phyloP scores from a whole-genome alignment of 257 asterid species.

The Solanum bukasovii region DNA sequence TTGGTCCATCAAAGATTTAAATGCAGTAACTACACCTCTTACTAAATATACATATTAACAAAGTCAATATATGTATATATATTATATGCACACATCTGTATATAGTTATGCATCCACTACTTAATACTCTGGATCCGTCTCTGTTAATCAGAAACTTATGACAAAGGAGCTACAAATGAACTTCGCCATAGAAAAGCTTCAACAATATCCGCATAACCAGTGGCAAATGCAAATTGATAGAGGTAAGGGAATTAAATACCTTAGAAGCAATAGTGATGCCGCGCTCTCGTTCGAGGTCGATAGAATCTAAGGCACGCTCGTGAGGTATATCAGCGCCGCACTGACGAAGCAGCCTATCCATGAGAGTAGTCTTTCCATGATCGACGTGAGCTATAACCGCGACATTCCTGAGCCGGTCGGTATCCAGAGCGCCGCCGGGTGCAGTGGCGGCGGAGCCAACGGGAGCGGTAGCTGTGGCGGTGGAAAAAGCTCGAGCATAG shows the following conservation, averaged over 20 bases:
- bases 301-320: conserved; percentile 90
- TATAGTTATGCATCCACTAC: not conserved
- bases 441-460: conserved; percentile 18
- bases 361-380: conserved; percentile 96
- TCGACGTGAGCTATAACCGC: conserved; percentile 98
- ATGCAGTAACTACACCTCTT: not conserved
- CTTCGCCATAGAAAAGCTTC: not conserved
- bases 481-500: conserved; percentile 38
- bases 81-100: not conserved
- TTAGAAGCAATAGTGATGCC: conserved; percentile 95
- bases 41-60: not conserved
- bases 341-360: conserved; percentile 96
- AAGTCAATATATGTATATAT: not conserved
- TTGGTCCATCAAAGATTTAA: not conserved
- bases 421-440: conserved; percentile 37
- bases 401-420: conserved; percentile 65
- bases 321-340: conserved; percentile 97
- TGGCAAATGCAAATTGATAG: not conserved
- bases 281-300: conserved; percentile 92
- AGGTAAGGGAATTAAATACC: conserved; percentile 23
- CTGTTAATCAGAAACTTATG: not conserved
- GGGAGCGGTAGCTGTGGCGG: conserved; percentile 35
- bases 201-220: not conserved
- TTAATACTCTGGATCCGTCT: not conserved
- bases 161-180: not conserved